Base-by-base conservation (phyloP, 2,329 filamentous ascomycete species). In the Grosmannia huntii region DNA sequence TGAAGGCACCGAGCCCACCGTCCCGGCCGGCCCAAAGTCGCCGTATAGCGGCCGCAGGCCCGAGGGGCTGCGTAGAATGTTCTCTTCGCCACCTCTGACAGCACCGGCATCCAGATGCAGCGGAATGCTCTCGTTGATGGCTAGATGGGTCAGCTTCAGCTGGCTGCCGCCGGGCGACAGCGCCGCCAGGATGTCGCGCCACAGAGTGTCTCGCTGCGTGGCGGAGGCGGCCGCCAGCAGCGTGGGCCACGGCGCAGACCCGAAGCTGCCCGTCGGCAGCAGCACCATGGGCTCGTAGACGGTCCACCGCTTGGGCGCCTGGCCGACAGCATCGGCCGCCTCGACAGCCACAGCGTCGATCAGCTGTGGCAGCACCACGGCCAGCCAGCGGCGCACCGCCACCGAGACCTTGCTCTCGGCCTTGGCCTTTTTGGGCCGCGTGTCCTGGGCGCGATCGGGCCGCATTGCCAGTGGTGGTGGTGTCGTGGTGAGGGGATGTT, bases 51-150 rank as follows among this genome's bases (percentile, higher is more conserved):
- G 84, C 3, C 78, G 76, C 33, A 96, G 75, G 21, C 85, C 80
- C 49, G 76, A 80, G 0, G 92, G 92, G 54, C 83, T 84, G 51
- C 91, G 82, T 59, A 95, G 76, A 16, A 86, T 72, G 67, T 95
- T 96, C 63, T 85, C 80, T 3, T 60, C 62, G 48, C 53, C 56
- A 19, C 12, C 48, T 10, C 23, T 49, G 21, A 14, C 3, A 19
- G 16, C 44, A 23, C 25, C 48, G 11, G 11, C 27, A 9, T 31
- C 55, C 4, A 68, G 66, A 7, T 72, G 72, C 2, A 77, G 68
- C 0, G 83, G 83, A 54, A 86, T 86, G 0, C 81, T 80, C 61
- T 82, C 78, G 64, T 84, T 85, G 50, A 81, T 70, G 10, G 82
- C 82, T 1, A 85, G 71, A 57, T 83, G 79, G 0, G 81, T 84